phyloP scores from a whole-genome alignment of 2,329 filamentous ascomycete species.

The Diaporthe ampelina region DNA sequence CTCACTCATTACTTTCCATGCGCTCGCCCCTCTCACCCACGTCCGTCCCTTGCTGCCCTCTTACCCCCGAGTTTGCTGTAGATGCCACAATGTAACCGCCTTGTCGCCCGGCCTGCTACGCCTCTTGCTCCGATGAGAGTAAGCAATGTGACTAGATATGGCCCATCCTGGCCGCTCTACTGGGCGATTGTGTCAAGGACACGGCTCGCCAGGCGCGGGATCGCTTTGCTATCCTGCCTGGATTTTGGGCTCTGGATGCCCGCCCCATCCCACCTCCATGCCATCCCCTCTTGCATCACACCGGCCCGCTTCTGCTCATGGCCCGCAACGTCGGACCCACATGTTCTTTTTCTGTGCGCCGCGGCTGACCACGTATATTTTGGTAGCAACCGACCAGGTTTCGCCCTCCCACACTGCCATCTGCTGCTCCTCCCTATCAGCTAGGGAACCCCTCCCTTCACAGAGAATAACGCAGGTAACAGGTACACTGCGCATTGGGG shows the following conservation, averaged over 20 bases:
- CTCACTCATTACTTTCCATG: not conserved
- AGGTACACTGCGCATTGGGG: conserved; percentile 33
- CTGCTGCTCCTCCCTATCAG: conserved; percentile 29
- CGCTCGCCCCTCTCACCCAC: conserved; percentile 2
- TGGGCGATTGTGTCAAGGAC: not conserved
- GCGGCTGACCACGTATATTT: conserved; percentile 41
- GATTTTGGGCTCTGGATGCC: conserved; percentile 15
- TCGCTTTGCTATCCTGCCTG: not conserved
- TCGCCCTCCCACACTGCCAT: conserved; percentile 35
- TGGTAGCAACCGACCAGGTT: conserved; percentile 37
- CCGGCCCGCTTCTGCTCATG: conserved; percentile 42
- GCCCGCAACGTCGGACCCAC: conserved; percentile 39
- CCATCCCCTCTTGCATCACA: conserved; percentile 42
- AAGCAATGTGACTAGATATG: conserved; percentile 3
- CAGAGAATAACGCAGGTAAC: conserved; percentile 27
- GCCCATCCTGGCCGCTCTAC: not conserved
- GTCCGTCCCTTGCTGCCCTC: no score
- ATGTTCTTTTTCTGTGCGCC: conserved; percentile 40
- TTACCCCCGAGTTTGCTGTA: conserved; percentile 1
- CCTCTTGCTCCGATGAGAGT: not conserved
- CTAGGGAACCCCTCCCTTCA: conserved; percentile 32
- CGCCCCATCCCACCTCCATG: conserved; percentile 24
- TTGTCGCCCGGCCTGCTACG: not conserved
- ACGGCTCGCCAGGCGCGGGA: not conserved
- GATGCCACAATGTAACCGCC: not conserved